phyloP scores from a whole-genome alignment of 2,329 filamentous ascomycete genomes.

The Arthrinium phaeospermum region DNA sequence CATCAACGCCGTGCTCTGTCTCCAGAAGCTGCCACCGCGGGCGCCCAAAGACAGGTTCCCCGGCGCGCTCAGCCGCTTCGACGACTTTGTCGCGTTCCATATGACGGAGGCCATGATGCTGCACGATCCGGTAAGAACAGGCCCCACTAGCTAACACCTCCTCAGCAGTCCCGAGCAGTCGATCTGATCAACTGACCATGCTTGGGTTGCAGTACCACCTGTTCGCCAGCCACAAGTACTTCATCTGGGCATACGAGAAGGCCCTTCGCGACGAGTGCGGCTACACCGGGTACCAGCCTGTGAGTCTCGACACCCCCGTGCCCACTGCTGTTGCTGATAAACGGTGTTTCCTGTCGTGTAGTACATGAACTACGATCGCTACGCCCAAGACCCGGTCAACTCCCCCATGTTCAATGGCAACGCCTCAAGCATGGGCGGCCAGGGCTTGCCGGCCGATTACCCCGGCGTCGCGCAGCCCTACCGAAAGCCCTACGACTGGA shows the following conservation, averaged over 20 bases:
- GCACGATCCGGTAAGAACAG: background rate
- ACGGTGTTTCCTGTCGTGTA: conserved; percentile 30
- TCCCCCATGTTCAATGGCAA: conserved; percentile 62
- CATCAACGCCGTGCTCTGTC: conserved; percentile 35
- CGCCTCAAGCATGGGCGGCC: conserved; percentile 54
- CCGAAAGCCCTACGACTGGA: background rate
- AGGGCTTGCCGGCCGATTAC: conserved; percentile 41
- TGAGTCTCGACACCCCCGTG: conserved; percentile 23
- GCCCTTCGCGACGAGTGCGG: conserved; percentile 41
- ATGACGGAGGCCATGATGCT: conserved; percentile 34
- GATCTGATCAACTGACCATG: no score
- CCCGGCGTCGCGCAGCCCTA: conserved; percentile 7
- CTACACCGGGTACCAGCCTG: conserved; percentile 41
- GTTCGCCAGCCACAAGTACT: conserved; percentile 42
- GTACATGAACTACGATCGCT: conserved; percentile 60
- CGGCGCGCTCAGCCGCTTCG: conserved; percentile 38
- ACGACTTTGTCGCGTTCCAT: conserved; percentile 36
- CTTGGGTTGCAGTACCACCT: conserved; percentile 39
- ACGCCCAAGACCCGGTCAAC: conserved; percentile 51
- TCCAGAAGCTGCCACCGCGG: conserved; percentile 36
- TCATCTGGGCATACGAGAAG: conserved; percentile 37
- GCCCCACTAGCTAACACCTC: background rate
- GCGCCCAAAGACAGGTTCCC: conserved; percentile 32
- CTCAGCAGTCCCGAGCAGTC: no score
- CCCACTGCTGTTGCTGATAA: background rate